phyloP scores from a whole-genome alignment of 2,329 filamentous ascomycete genomes.

The Zelopaecilomyces penicillatus region DNA sequence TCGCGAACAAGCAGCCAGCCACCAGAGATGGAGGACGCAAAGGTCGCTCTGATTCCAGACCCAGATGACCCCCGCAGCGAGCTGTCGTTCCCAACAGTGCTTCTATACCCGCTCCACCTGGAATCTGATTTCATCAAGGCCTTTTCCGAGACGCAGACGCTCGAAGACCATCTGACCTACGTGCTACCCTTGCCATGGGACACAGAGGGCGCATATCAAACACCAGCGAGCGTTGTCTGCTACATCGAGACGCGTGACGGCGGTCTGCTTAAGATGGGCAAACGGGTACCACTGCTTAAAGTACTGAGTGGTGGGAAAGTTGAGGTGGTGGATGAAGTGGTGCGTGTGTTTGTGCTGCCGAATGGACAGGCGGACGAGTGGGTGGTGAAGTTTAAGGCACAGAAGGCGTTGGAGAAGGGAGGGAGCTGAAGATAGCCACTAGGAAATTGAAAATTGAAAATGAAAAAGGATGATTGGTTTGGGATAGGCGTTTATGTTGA shows the following conservation, averaged over 20 bases:
- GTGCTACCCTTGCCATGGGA: slow-evolving; percentile 91
- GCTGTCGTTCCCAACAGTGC: slow-evolving; percentile 67
- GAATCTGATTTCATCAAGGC: slow-evolving; percentile 88
- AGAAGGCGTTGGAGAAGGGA: slow-evolving; percentile 47
- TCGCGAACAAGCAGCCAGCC: slow-evolving; percentile 59
- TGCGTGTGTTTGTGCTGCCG: slow-evolving; percentile 77
- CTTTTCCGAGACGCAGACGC: slow-evolving; percentile 67
- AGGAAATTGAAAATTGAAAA: not conserved
- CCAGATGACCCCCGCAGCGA: slow-evolving; percentile 63
- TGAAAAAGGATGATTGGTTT: not conserved
- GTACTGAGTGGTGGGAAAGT: slow-evolving; percentile 68
- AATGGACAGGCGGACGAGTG: slow-evolving; percentile 61
- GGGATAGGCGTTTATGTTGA: not conserved
- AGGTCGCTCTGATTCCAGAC: slow-evolving; percentile 60
- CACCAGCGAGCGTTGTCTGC: slow-evolving; percentile 61
- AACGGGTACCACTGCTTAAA: slow-evolving; percentile 70
- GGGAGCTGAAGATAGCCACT: slow-evolving; percentile 2
- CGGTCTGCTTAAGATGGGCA: slow-evolving; percentile 81
- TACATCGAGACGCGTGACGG: slow-evolving; percentile 78
- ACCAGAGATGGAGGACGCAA: slow-evolving; percentile 82
- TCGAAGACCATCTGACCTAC: slow-evolving; percentile 73
- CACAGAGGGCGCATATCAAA: slow-evolving; percentile 51
- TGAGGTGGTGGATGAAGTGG: slow-evolving; percentile 78
- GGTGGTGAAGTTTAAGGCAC: slow-evolving; percentile 76
- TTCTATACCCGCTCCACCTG: slow-evolving; percentile 75